Evolutionary conservation across 1,284 basidiomycete species (phyloP).

Genomic region (Phellopilus nigrolimitatus): DNA sequence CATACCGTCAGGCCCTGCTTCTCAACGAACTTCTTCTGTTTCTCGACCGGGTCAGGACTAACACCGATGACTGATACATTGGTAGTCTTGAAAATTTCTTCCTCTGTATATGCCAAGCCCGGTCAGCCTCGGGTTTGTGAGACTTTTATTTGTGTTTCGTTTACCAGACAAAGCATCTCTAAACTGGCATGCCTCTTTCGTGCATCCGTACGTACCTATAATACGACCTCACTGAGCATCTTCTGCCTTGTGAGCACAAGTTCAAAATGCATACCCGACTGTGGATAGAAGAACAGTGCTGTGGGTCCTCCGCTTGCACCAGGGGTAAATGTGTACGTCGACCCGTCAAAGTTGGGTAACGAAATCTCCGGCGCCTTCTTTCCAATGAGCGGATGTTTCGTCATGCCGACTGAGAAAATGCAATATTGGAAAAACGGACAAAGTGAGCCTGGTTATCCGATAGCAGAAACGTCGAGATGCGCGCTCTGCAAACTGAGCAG

Average conservation of each 20-base stretch:
- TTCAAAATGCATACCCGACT: conserved; percentile 43
- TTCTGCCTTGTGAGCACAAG: too few species aligned
- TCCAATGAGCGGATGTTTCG: conserved; percentile 38
- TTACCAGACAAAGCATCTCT: conserved; percentile 66
- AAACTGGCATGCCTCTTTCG: conserved; percentile 74
- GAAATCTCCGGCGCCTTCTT: conserved; percentile 48
- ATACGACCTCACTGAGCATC: background rate
- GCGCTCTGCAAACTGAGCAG: background rate
- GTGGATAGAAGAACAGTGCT: conserved; percentile 73
- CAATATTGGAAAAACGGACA: too few species aligned
- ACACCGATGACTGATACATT: conserved; percentile 67
- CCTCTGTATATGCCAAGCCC: conserved; percentile 39
- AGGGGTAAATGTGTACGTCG: conserved; percentile 45
- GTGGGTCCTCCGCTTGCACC: conserved; percentile 45
- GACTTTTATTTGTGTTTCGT: conserved; percentile 23
- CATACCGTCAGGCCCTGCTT: conserved; percentile 63
- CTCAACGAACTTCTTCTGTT: conserved; percentile 69
- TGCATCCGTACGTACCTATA: conserved; percentile 69
- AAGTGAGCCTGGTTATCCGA: too few species aligned
- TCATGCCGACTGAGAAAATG: background rate
- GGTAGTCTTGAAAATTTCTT: conserved; percentile 59
- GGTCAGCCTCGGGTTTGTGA: too few species aligned
- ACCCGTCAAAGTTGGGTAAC: conserved; percentile 45
- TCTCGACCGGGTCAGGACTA: conserved; percentile 62
- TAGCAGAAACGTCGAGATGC: too few species aligned